phyloP scores from a whole-genome alignment of 345 rosid species.

The Geranium brycei region DNA sequence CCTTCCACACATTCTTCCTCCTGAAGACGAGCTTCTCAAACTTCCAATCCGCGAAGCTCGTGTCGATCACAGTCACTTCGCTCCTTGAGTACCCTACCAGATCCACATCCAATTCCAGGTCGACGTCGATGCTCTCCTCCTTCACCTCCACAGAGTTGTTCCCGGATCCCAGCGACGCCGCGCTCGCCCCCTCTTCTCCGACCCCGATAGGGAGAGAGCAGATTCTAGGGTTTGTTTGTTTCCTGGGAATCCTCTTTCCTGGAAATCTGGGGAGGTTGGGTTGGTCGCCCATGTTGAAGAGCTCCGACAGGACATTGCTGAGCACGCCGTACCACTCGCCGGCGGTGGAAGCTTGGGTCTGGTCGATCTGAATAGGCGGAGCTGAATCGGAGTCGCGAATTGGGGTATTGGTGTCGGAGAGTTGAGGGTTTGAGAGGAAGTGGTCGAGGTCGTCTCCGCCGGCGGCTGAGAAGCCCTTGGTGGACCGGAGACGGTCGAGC shows the following conservation, averaged over 20 bases:
- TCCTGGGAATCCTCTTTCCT: constrained; percentile 41
- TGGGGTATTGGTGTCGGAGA: constrained; percentile 17
- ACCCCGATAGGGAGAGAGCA: constrained; percentile 13
- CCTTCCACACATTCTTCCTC: constrained; percentile 74
- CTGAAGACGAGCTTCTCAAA: constrained; percentile 66
- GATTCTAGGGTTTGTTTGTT: constrained; percentile 70
- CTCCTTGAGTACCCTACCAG: constrained; percentile 72
- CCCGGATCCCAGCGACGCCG: too few relatives aligned
- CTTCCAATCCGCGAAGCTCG: constrained; percentile 73
- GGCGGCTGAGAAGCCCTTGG: constrained; percentile 53
- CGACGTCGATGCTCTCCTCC: constrained; percentile 6
- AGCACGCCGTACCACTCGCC: constrained; percentile 45
- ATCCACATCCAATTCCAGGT: constrained; percentile 31
- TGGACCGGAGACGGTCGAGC: constrained; percentile 80
- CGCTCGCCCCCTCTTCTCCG: too few relatives aligned
- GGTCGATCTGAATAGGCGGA: constrained; percentile 24
- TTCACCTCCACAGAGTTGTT: constrained; percentile 10
- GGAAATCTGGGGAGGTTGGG: constrained; percentile 8
- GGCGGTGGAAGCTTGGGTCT: constrained; percentile 3
- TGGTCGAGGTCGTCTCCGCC: constrained; percentile 48
- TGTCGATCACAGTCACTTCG: constrained; percentile 90
- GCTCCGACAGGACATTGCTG: constrained; percentile 67
- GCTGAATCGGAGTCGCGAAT: constrained; percentile 28
- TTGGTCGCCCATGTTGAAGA: constrained; percentile 47
- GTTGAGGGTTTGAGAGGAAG: constrained; percentile 12